Evolutionary conservation across 805 yeast genomes (phyloP).

Genomic region (Kuraishia ogatae): DNA sequence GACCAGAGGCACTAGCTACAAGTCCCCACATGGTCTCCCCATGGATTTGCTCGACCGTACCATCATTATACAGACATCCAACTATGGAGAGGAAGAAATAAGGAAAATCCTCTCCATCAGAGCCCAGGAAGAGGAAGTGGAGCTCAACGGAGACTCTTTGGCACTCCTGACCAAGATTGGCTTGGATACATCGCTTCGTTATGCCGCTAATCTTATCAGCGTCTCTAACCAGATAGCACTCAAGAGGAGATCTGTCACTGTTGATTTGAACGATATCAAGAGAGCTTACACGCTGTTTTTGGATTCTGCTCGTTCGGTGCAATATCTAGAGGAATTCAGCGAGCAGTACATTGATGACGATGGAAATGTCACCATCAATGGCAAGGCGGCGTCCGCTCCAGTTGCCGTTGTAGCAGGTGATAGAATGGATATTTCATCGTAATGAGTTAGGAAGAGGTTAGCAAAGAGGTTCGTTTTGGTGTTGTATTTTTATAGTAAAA

Average conservation of each 20-base stretch:
- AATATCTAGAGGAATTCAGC: conserved; percentile 59
- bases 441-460: conserved; percentile 12
- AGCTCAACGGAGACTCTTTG: conserved; percentile 71
- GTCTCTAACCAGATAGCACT: conserved; percentile 83
- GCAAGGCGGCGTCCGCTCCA: conserved; percentile 4
- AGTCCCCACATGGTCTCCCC: conserved; percentile 97
- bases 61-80: conserved; percentile 79
- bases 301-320: conserved; percentile 85
- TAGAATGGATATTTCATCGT: conserved; percentile 29
- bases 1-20: conserved; percentile 88
- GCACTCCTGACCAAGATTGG: conserved; percentile 87
- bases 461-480: too few species aligned
- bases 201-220: conserved; percentile 84
- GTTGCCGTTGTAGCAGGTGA: conserved; percentile 14
- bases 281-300: conserved; percentile 80
- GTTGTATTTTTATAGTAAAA: background rate
- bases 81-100: conserved; percentile 76
- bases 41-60: conserved; percentile 89
- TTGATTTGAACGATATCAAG: conserved; percentile 77
- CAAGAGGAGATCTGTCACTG: conserved; percentile 61
- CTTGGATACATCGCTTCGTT: conserved; percentile 81
- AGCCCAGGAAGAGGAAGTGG: conserved; percentile 91
- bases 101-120: conserved; percentile 80
- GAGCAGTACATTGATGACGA: conserved; percentile 66
- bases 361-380: conserved; percentile 59